These are phyloP conservation scores for Drechslerella stenobrocha DNA, from an alignment of 2,329 filamentous ascomycete species.

Conservation along the genomic window DNA sequence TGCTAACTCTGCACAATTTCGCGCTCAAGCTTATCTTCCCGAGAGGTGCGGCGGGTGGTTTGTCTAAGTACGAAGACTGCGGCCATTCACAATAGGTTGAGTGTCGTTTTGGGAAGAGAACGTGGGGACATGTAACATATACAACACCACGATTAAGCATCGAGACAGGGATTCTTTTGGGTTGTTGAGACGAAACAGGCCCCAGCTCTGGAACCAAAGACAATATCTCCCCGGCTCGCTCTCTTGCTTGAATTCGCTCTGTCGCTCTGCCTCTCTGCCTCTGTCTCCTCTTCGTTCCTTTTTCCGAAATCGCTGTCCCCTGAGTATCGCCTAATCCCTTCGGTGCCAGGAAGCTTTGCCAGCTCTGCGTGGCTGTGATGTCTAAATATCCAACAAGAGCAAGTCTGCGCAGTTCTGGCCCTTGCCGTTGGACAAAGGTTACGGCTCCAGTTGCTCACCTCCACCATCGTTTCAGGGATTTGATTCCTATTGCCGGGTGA, in stretches of 20 bases:
- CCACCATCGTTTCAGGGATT: conserved; percentile 1
- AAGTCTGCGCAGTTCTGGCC: neutral
- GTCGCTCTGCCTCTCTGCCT: neutral
- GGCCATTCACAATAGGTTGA: conserved; percentile 30
- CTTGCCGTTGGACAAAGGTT: neutral
- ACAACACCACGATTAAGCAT: conserved; percentile 37
- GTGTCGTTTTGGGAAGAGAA: conserved; percentile 32
- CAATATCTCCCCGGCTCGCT: conserved; percentile 32
- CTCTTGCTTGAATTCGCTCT: neutral
- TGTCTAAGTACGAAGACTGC: no score
- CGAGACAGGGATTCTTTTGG: conserved; percentile 48
- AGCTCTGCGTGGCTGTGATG: neutral
- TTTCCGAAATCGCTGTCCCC: neutral
- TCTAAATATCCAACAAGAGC: conserved; percentile 1
- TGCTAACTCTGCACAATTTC: neutral
- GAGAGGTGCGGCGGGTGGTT: conserved; percentile 4
- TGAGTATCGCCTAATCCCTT: conserved; percentile 6
- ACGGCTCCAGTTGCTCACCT: no score
- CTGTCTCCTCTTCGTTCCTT: conserved; percentile 5
- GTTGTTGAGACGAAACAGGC: conserved; percentile 46
- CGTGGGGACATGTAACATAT: conserved; percentile 47
- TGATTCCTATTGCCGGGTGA: neutral
- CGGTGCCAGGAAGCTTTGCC: conserved; percentile 1
- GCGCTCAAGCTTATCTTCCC: neutral
- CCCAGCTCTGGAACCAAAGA: conserved; percentile 11